Evolutionary conservation across 1,284 basidiomycete species (phyloP).

Genomic region (Gomphus bonarii): DNA sequence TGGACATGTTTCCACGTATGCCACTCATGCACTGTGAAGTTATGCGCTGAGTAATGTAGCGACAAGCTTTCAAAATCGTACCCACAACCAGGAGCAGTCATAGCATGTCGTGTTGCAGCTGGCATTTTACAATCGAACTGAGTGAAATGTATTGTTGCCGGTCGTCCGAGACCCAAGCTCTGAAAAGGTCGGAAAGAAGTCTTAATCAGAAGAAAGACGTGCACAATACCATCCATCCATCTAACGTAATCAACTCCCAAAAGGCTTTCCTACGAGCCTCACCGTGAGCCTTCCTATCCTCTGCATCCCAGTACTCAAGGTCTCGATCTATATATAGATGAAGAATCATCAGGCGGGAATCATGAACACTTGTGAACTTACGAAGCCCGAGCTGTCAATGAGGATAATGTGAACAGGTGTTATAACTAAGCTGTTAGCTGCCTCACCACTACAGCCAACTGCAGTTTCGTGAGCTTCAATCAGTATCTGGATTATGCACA

Average conservation of each 20-base stretch:
- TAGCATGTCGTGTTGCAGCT: not conserved
- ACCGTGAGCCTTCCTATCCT: slow-evolving; percentile 3
- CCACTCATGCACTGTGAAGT: slow-evolving; percentile 5
- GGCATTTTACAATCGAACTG: slow-evolving; percentile 11
- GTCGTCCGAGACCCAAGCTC: slow-evolving; percentile 9
- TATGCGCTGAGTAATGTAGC: not conserved
- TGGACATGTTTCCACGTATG: slow-evolving; percentile 11
- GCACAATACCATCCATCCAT: slow-evolving; percentile 9
- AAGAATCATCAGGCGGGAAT: not conserved
- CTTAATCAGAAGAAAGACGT: not conserved
- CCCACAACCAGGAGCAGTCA: not conserved
- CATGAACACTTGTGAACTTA: not conserved
- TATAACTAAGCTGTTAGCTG: not conserved
- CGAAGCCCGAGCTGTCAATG: slow-evolving; percentile 3
- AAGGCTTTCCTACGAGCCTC: slow-evolving; percentile 7
- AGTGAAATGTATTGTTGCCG: slow-evolving; percentile 7
- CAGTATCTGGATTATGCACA: not conserved
- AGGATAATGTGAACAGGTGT: not conserved
- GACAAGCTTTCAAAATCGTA: not conserved
- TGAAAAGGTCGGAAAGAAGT: not conserved
- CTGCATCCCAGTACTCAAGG: slow-evolving; percentile 10
- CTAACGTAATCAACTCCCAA: slow-evolving; percentile 10
- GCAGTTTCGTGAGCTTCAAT: not conserved
- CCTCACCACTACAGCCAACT: slow-evolving; percentile 9
- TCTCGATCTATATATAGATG: slow-evolving; percentile 5